Evolutionary conservation across 495 filamentous ascomycete genomes (phyloP).

Genomic region (Penicillium odoratum): DNA sequence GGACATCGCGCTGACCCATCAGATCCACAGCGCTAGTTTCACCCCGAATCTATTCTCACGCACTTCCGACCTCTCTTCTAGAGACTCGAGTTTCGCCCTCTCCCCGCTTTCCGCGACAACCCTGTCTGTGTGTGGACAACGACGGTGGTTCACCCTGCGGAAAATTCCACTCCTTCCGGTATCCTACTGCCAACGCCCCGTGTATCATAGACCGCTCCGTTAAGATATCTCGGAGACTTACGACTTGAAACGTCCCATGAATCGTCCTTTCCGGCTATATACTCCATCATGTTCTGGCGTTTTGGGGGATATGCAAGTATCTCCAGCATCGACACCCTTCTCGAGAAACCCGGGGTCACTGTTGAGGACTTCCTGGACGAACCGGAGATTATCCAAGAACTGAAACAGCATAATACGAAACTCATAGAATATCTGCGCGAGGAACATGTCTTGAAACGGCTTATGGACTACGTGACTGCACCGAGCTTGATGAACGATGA

Average conservation of each 20-base stretch:
- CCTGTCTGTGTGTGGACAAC: constrained; percentile 2
- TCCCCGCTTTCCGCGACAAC: constrained; percentile 15
- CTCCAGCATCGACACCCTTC: constrained; percentile 91
- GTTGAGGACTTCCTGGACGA: constrained; percentile 96
- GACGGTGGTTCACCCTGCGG: background rate
- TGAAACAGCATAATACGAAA: constrained; percentile 97
- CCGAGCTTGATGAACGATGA: constrained; percentile 66
- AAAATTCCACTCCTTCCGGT: background rate
- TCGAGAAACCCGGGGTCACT: constrained; percentile 91
- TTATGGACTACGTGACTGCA: constrained; percentile 89
- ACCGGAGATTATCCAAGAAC: constrained; percentile 91
- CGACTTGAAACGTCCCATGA: constrained; percentile 41
- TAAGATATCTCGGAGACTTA: constrained; percentile 30
- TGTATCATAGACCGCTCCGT: constrained; percentile 36
- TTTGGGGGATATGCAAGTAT: constrained; percentile 98
- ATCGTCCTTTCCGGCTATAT: constrained; percentile 39
- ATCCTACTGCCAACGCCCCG: constrained; percentile 11
- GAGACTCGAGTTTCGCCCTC: constrained; percentile 7
- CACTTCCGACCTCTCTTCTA: constrained; percentile 2
- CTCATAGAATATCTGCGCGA: constrained; percentile 94
- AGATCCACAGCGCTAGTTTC: constrained; percentile 34
- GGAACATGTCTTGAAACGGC: constrained; percentile 77
- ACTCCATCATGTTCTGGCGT: constrained; percentile 92
- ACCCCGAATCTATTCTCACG: constrained; percentile 25
- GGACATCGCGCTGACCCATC: constrained; percentile 26